Conservation (phyloP, 345 rosid species). For the Bruguiera parviflora region DNA sequence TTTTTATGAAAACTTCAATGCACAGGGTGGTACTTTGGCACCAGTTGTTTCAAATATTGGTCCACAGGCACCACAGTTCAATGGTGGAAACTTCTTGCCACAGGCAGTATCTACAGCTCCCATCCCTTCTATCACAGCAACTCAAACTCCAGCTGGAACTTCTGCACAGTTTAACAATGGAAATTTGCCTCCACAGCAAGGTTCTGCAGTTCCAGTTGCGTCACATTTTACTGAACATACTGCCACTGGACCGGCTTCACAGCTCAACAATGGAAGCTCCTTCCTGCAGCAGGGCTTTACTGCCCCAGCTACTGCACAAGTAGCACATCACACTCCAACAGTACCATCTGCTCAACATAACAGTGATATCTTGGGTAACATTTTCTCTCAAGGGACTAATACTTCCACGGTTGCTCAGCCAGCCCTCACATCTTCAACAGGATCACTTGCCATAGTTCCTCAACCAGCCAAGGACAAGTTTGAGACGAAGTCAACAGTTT, state of each 20-base stretch:
- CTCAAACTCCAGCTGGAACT: constrained; percentile 27
- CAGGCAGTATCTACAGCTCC: constrained; percentile 20
- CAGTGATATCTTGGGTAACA: constrained; percentile 45
- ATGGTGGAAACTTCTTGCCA: constrained; percentile 32
- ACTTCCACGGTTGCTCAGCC: constrained; percentile 43
- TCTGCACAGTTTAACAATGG: constrained; percentile 35
- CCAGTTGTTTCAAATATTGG: constrained; percentile 25
- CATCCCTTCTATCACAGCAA: constrained; percentile 14
- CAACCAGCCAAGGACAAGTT: constrained; percentile 78
- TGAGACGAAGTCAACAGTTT: constrained; percentile 86
- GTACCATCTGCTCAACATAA: constrained; percentile 43
- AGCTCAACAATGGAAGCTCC: constrained; percentile 19
- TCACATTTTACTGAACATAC: constrained; percentile 17
- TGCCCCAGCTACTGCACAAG: constrained; percentile 32
- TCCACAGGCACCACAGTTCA: constrained; percentile 35
- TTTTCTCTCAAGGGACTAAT: constrained; percentile 45
- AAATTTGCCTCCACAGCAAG: constrained; percentile 40
- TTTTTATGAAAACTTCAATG: constrained; percentile 31
- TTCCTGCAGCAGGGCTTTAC: constrained; percentile 28
- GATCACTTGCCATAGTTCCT: constrained; percentile 59
- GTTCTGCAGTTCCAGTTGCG: constrained; percentile 20
- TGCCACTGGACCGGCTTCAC: constrained; percentile 23
- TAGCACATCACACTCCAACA: constrained; percentile 34
- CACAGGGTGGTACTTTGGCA: constrained; percentile 26
- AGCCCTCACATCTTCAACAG: constrained; percentile 49